Evolutionary conservation across 1,139 yeast species (phyloP).

Genomic region (Taphrina sp.): DNA sequence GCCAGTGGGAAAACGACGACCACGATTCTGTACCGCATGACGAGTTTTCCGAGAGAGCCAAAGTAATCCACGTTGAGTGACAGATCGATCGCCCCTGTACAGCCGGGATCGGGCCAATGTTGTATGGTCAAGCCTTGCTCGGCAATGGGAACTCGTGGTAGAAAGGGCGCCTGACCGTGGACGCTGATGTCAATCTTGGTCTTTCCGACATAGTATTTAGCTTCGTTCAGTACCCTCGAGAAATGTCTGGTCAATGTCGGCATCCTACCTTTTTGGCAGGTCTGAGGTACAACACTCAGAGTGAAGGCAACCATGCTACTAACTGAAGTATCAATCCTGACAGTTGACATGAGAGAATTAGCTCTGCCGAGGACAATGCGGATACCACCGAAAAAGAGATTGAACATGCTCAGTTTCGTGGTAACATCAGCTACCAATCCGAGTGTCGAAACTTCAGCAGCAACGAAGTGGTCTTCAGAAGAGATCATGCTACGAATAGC

Average conservation of each 20-base stretch:
- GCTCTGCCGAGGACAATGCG: conserved; percentile 44
- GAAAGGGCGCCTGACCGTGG: conserved; percentile 79
- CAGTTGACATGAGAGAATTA: conserved; percentile 50
- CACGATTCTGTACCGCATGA: conserved; percentile 44
- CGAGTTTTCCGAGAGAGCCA: conserved; percentile 45
- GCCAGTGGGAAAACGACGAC: conserved; percentile 43
- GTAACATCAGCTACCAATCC: conserved; percentile 39
- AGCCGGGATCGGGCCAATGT: conserved; percentile 44
- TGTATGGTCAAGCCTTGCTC: conserved; percentile 44
- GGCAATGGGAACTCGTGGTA: conserved; percentile 49
- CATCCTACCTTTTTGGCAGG: conserved; percentile 43
- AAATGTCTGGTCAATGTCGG: conserved; percentile 69
- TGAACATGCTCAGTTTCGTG: conserved; percentile 51
- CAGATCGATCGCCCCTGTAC: conserved; percentile 39
- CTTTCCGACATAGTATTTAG: conserved; percentile 68
- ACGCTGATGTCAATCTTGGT: conserved; percentile 48
- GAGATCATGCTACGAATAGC: neutral
- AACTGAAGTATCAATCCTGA: conserved; percentile 55
- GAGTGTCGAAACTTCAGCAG: conserved; percentile 37
- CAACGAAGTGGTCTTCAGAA: neutral
- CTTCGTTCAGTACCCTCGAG: conserved; percentile 64
- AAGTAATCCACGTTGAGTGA: conserved; percentile 44
- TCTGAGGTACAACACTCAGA: conserved; percentile 41
- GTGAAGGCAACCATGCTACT: conserved; percentile 62
- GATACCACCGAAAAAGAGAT: conserved; percentile 43